Percentiles rank a stretch among this genome's conserved stretches.
These are phyloP conservation scores for Nicotiana sylvestris DNA, from an alignment of 257 asterid genomes.

Conservation along the genomic window DNA sequence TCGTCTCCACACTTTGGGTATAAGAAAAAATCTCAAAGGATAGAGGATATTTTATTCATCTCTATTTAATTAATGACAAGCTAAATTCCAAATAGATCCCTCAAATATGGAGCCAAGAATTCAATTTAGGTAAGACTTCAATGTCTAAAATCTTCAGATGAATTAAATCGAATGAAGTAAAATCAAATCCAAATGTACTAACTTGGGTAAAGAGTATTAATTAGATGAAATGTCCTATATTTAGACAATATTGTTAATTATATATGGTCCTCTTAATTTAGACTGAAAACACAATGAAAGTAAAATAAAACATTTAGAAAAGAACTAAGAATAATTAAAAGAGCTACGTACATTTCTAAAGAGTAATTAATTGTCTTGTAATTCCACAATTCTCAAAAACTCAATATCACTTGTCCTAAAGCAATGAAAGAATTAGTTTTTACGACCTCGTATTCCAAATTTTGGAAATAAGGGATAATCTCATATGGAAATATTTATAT, in stretches of 20 bases:
- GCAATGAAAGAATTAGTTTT: too few relatives aligned
- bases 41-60: too few relatives aligned
- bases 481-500: neutral
- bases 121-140: neutral
- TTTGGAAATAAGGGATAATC: neutral
- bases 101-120: neutral
- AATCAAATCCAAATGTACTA: neutral
- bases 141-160: neutral
- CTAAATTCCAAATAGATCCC: neutral
- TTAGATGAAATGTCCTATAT: neutral
- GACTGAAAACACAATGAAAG: too few relatives aligned
- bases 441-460: neutral
- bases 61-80: neutral
- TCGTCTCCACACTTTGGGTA: too few relatives aligned
- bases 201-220: neutral
- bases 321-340: too few relatives aligned
- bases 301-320: too few relatives aligned
- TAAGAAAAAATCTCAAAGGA: too few relatives aligned
- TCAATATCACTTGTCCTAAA: too few relatives aligned
- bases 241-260: neutral
- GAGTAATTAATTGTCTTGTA: neutral
- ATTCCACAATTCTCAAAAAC: too few relatives aligned
- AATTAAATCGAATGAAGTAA: neutral
- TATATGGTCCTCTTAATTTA: too few relatives aligned
- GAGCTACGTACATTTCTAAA: neutral